Conservation (phyloP, 768 basidiomycete genomes). For the Podaxis carcinomalis region DNA sequence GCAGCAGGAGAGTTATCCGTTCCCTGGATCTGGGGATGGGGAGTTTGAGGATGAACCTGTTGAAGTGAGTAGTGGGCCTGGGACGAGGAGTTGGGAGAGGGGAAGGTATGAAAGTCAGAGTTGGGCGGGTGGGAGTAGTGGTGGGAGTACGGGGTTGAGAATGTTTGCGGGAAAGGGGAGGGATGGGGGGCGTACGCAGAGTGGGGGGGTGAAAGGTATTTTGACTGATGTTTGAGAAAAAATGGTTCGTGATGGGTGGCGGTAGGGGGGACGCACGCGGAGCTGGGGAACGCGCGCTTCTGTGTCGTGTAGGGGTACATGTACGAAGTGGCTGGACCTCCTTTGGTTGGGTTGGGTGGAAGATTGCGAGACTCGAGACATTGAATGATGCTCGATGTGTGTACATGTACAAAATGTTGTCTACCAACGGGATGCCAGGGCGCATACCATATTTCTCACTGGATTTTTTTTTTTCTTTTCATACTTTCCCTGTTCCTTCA, state of each 20-base stretch:
- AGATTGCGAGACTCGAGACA: no score
- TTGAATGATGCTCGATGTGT: no score
- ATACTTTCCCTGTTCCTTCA: no score
- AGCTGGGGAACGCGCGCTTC: no score
- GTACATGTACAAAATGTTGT: no score
- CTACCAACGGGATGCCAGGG: no score
- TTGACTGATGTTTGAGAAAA: conserved; percentile 32
- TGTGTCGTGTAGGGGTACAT: neutral
- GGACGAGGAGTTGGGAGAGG: conserved; percentile 17
- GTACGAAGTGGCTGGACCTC: neutral
- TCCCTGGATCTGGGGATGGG: conserved; percentile 50
- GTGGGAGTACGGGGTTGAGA: conserved; percentile 24
- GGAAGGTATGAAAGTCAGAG: conserved; percentile 12
- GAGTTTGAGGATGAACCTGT: conserved; percentile 11
- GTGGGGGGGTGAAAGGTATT: conserved; percentile 79
- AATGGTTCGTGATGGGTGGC: neutral
- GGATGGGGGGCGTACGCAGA: conserved; percentile 81
- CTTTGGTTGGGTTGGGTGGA: no score
- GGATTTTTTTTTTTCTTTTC: no score
- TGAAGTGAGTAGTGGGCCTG: conserved; percentile 13
- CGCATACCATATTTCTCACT: no score
- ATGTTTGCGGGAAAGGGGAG: conserved; percentile 74
- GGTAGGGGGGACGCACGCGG: no score
- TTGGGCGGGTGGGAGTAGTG: neutral
- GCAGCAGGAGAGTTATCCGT: conserved; percentile 50